Base-by-base conservation (phyloP, 345 rosid genomes). In the Anacardium occidentale region DNA sequence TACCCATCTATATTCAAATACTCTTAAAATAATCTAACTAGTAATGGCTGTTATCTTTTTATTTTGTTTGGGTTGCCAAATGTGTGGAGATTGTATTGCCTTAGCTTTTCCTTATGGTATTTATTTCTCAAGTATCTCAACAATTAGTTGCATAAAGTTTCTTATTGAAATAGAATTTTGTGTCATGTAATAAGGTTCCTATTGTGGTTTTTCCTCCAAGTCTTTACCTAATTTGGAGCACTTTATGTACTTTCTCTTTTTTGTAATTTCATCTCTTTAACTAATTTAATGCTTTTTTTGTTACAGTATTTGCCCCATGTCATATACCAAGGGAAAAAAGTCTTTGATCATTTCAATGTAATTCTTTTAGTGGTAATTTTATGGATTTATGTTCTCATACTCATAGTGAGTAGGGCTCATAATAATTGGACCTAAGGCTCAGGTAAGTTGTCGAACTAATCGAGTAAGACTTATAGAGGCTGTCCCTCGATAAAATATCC, bases 11-110 rank as follows among this genome's bases (percentile, higher is more conserved):
- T 37, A 37, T 9, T 37, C 42, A 37, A 37, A 37, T 37, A 20
- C 40, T n/a, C 34, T n/a, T 20, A 24, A 53, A 62, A 29, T 66
- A 24, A 62, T 75, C 55, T 45, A 22, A 48, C 61, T 9, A 1
- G 21, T 51, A 51, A 62, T 51, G 40, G 42, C 55, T 67, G 34
- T 52, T 81, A 21, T 63, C 57, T 56, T 62, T 45, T 65, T 47
- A 17, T 44, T 69, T 51, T 74, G 25, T 61, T 52, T 86, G 93
- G 99, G 94, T 96, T 80, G 98, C 97, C 74, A 91, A 86, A 77
- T 96, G 99, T 75, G 84, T 95, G 76, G 98, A 95, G 89, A 91
- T 95, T 84, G 99, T 97, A 54, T 87, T 95, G 66, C 99, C 99
- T 22, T 83, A 85, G 75, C 93, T 96, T 48, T 60, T 96, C 76